phyloP scores from a whole-genome alignment of 2,329 filamentous ascomycete genomes.

The Neodidymelliopsis sp. region DNA sequence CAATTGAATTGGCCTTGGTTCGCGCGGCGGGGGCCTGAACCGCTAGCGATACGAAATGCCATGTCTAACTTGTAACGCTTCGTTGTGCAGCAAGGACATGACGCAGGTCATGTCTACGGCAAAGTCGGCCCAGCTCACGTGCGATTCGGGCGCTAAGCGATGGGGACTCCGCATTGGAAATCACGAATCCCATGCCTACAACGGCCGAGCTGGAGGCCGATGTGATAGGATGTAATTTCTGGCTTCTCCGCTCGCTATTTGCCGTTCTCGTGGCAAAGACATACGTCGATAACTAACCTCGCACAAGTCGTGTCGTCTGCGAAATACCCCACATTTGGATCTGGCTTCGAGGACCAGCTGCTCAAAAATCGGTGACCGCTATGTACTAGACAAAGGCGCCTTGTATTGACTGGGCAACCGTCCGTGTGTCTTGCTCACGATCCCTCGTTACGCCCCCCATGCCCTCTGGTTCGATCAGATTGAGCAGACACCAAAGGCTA shows the following conservation, averaged over 20 bases:
- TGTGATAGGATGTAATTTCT: constrained; percentile 1
- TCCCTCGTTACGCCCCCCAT: constrained; percentile 7
- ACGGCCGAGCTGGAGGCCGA: constrained; percentile 2
- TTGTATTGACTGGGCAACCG: constrained; percentile 9
- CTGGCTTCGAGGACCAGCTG: constrained; percentile 1
- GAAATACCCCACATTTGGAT: constrained; percentile 3
- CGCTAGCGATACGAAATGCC: constrained; percentile 12
- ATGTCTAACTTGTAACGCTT: constrained; percentile 17
- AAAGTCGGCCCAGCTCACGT: constrained; percentile 16
- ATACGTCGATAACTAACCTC: constrained; percentile 6
- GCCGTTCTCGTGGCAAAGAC: constrained; percentile 3
- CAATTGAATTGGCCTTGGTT: constrained; percentile 12
- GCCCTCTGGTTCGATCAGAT: constrained; percentile 6
- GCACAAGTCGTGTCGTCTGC: constrained; percentile 14
- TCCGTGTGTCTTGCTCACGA: constrained; percentile 8
- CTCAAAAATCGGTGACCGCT: neutral
- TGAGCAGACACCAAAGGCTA: neutral
- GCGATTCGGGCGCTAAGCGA: constrained; percentile 15
- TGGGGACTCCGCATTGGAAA: constrained; percentile 15
- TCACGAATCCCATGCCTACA: constrained; percentile 12
- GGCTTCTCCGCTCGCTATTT: constrained; percentile 1
- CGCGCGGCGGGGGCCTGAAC: constrained; percentile 9
- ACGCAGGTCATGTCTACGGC: constrained; percentile 14
- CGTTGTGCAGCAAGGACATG: constrained; percentile 15
- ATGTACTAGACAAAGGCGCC: neutral